Evolutionary conservation across 805 yeast genomes (phyloP).

Genomic region (Naumovozyma baii): DNA sequence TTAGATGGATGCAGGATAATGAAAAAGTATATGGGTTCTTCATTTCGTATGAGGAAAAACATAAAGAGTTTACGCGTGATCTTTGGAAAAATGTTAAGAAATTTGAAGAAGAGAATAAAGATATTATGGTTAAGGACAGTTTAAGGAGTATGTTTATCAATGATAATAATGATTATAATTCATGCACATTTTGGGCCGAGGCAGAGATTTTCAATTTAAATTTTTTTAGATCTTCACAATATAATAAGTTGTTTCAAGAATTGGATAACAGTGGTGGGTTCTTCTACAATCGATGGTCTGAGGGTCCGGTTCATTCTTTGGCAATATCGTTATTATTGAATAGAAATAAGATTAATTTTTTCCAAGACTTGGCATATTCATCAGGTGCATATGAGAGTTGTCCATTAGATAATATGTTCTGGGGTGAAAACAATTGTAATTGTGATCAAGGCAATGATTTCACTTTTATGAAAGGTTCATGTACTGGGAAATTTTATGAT

Average conservation of each 20-base stretch:
- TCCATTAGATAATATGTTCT: constrained; percentile 52
- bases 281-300: constrained; percentile 83
- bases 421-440: constrained; percentile 52
- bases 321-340: constrained; percentile 64
- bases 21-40: constrained; percentile 62
- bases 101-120: constrained; percentile 46
- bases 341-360: constrained; percentile 52
- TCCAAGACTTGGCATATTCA: constrained; percentile 65
- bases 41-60: constrained; percentile 55
- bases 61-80: constrained; percentile 61
- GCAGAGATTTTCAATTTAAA: constrained; percentile 67
- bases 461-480: constrained; percentile 56
- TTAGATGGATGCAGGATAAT: constrained; percentile 65
- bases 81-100: constrained; percentile 50
- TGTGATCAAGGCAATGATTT: constrained; percentile 65
- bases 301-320: constrained; percentile 71
- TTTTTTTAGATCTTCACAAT: constrained; percentile 60
- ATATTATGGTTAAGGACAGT: constrained; percentile 46
- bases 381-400: constrained; percentile 64
- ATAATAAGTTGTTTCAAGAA: constrained; percentile 50
- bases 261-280: constrained; percentile 67
- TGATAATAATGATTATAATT: constrained; percentile 56
- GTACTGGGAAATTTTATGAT: constrained; percentile 50
- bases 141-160: constrained; percentile 59
- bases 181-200: constrained; percentile 77